Evolutionary conservation across 352 stramenopile species (phyloP), one percentile per base, ranked within the genome.

Genomic region (Globisporangium paddicum): DNA sequence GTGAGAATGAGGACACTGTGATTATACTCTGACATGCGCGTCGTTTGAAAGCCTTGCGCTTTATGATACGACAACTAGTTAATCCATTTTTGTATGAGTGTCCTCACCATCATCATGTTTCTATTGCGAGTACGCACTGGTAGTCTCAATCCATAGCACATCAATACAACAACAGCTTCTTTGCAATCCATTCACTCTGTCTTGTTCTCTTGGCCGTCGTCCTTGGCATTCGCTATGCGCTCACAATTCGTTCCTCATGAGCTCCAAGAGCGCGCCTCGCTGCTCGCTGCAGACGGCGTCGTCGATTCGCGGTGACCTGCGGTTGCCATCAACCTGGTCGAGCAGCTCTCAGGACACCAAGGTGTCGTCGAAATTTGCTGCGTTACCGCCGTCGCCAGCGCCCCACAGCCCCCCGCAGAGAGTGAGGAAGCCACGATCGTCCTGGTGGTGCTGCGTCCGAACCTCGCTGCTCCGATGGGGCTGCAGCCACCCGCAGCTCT

Each of bases 51-150:
- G 55, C 71, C 38, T 63, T 52, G 63, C 64, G 65, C 67, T 73
- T 89, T 16, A 82, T 89, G 79, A 89, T 84, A 87, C 75, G 76
- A 86, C 74, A 87, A 87, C 58, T 84, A 83, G 72, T 81, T 86
- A 82, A 85, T 89, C 79, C 79, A 89, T 89, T 76, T 68, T 70
- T 66, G 64, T 76, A 86, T 88, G 78, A 88, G 78, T 87, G 81
- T 71, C 45, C 45, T 30, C n/a, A 19, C 11, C 46, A 16, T 37
- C 16, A 35, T 19, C 19, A 55, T 49, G 2, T 37, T 25, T 10
- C 19, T 50, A 13, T 6, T 18, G n/a, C n/a, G n/a, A n/a, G n/a
- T n/a, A n/a, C n/a, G n/a, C n/a, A n/a, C 0, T 47, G 6, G 14
- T 45, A n/a, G 19, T 28, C 35, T 30, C n/a, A 10, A 38, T 3